phyloP scores from a whole-genome alignment of 179 eudicot genomes.

The Beta lomatogona region DNA sequence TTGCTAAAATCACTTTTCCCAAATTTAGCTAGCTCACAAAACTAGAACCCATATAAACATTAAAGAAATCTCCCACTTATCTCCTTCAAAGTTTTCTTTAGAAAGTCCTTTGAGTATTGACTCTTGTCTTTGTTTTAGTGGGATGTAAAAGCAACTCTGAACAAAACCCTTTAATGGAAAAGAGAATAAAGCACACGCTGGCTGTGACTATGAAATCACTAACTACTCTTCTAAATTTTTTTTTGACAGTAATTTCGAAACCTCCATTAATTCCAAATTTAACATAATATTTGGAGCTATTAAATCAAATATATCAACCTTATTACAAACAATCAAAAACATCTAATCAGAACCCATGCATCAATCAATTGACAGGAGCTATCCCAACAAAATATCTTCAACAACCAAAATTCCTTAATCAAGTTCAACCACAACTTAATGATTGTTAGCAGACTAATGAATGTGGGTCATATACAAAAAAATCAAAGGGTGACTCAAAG shows the following conservation, averaged over 20 bases:
- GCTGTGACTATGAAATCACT: slow-evolving; percentile 38
- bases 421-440: slow-evolving; percentile 4
- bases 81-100: slow-evolving; percentile 26
- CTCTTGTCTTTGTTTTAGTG: slow-evolving; percentile 35
- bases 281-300: background rate
- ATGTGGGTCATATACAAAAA: slow-evolving; percentile 23
- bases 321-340: background rate
- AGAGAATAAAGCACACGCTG: slow-evolving; percentile 35
- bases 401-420: slow-evolving; percentile 12
- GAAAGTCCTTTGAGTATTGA: slow-evolving; percentile 26
- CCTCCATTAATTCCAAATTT: slow-evolving; percentile 12
- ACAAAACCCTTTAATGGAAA: slow-evolving; percentile 39
- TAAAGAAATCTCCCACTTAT: slow-evolving; percentile 33
- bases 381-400: too few species aligned
- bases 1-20: slow-evolving; percentile 30
- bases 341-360: slow-evolving; percentile 18
- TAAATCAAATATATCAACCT: slow-evolving; percentile 16
- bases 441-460: slow-evolving; percentile 3
- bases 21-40: slow-evolving; percentile 36
- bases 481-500: too few species aligned
- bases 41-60: slow-evolving; percentile 28
- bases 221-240: slow-evolving; percentile 9
- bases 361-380: background rate
- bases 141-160: slow-evolving; percentile 32
- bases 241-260: background rate